A percentile compares a stretch with the other conserved stretches of the same genome.
These are phyloP conservation scores for Phytophthora foliorum DNA, from an alignment of 352 stramenopile genomes.

Conservation along the genomic window DNA sequence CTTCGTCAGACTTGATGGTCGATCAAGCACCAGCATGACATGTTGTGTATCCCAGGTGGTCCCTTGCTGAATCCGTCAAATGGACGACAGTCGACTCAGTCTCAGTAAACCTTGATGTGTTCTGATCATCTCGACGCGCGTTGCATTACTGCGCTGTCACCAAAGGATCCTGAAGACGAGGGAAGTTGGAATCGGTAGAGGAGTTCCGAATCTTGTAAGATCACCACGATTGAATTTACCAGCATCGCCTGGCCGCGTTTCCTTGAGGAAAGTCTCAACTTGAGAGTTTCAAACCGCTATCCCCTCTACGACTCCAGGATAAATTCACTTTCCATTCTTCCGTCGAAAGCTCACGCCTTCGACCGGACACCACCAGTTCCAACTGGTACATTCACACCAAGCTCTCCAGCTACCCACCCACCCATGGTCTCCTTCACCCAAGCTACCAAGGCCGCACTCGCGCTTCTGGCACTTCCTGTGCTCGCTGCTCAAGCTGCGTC, in stretches of 20 bases:
- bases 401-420: neutral
- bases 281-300: too few species aligned
- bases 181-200: neutral
- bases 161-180: neutral
- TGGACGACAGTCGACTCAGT: neutral
- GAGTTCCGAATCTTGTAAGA: neutral
- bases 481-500: neutral
- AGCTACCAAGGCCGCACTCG: conserved; percentile 7
- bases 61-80: neutral
- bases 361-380: neutral
- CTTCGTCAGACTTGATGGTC: neutral
- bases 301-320: too few species aligned
- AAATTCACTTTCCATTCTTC: neutral
- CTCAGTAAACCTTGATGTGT: neutral
- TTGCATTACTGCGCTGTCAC: neutral
- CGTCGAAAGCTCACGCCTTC: neutral
- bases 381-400: neutral
- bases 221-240: neutral
- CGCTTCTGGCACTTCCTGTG: neutral
- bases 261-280: neutral
- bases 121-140: neutral
- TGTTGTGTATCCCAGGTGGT: neutral
- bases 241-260: neutral
- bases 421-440: conserved; percentile 23
- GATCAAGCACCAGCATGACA: neutral